Conservation (phyloP, 495 filamentous ascomycete genomes). For the Talaromyces borbonicus region DNA sequence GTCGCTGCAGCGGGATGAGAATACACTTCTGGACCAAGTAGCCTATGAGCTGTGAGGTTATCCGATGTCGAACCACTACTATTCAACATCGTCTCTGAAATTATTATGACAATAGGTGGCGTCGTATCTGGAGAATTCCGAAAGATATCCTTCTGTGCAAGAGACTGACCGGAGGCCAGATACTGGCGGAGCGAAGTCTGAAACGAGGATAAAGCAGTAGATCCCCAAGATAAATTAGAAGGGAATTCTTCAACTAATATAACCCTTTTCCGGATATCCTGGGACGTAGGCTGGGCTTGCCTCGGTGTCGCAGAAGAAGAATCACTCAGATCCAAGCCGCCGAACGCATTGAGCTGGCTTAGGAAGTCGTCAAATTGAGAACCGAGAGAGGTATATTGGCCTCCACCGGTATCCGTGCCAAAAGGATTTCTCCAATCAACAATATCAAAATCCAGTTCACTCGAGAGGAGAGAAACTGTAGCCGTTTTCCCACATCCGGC, state of each 20-base stretch:
- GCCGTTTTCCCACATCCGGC: conserved; percentile 91
- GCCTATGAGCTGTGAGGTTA: conserved; percentile 79
- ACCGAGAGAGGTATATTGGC: conserved; percentile 53
- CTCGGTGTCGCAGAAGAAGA: neutral
- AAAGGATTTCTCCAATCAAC: conserved; percentile 86
- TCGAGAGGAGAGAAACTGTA: conserved; percentile 65
- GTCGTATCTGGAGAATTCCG: conserved; percentile 19
- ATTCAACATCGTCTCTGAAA: conserved; percentile 77
- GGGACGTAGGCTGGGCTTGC: neutral
- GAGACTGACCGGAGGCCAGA: conserved; percentile 57
- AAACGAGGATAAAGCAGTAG: conserved; percentile 61
- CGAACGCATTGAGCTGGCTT: conserved; percentile 64
- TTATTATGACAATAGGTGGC: conserved; percentile 75
- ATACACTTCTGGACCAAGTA: conserved; percentile 77
- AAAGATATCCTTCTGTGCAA: conserved; percentile 25
- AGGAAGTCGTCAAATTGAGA: conserved; percentile 89
- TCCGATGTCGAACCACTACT: conserved; percentile 68
- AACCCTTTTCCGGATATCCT: conserved; percentile 30
- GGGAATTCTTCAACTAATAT: conserved; percentile 95
- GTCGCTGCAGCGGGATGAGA: conserved; percentile 63
- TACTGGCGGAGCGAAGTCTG: conserved; percentile 64
- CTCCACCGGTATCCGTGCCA: conserved; percentile 44
- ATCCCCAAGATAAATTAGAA: conserved; percentile 61
- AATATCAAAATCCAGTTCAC: conserved; percentile 59
- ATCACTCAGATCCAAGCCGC: conserved; percentile 52